Evolutionary conservation across 495 filamentous ascomycete genomes (phyloP).

Genomic region (Podospora sp.): DNA sequence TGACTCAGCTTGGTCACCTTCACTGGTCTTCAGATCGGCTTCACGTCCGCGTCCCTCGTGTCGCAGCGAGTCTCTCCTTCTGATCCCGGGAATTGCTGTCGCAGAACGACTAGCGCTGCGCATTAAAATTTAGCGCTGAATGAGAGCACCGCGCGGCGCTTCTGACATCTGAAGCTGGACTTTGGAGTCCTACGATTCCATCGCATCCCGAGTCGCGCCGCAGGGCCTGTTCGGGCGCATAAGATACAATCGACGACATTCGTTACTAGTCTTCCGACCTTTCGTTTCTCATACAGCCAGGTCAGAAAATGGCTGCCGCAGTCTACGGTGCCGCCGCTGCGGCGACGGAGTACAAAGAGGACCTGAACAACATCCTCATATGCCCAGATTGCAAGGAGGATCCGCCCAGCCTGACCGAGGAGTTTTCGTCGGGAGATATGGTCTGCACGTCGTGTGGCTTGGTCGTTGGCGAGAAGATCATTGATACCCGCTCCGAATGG

Average conservation of each 20-base stretch:
- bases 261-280: not conserved
- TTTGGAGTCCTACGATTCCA: not conserved
- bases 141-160: not conserved
- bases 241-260: not conserved
- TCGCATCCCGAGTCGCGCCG: not conserved
- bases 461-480: slow-evolving; percentile 86
- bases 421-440: slow-evolving; percentile 87
- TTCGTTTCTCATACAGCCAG: not conserved
- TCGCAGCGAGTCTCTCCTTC: not conserved
- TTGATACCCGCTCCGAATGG: slow-evolving; percentile 97
- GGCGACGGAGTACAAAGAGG: slow-evolving; percentile 47
- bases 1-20: slow-evolving; percentile 36
- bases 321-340: slow-evolving; percentile 16
- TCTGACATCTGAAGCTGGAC: not conserved
- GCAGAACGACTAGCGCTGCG: too few species aligned
- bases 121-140: not conserved
- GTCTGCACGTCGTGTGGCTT: slow-evolving; percentile 90
- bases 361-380: slow-evolving; percentile 79
- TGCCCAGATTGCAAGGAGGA: slow-evolving; percentile 89
- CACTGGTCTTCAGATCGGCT: slow-evolving; percentile 37
- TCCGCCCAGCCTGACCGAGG: slow-evolving; percentile 89
- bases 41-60: not conserved
- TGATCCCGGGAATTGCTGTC: too few species aligned
- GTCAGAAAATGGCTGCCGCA: slow-evolving; percentile 20
- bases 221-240: not conserved